Evolutionary conservation across 305 asterid genomes (phyloP), one percentile per base, ranked within the genome.

Genomic region (Fraxinus xanthoxyloides): DNA sequence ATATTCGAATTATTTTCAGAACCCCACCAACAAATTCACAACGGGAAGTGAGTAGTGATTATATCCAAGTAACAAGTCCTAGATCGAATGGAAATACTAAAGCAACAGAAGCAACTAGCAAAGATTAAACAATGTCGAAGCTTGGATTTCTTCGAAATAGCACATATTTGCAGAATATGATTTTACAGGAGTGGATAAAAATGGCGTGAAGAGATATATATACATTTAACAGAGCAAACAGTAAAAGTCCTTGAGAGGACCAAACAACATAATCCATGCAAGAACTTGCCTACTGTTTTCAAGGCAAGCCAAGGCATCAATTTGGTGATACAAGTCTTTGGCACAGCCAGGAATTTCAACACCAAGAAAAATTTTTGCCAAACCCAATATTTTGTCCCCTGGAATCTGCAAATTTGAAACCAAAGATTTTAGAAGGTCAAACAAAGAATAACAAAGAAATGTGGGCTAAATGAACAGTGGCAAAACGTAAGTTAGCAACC

Each of bases 291-390:
- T 90, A 77, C 91, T 89, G 84, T 87, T 89, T 84, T 93, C 97
- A 89, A 94, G 85, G 92, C 87, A 89, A 81, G 88, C 90, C 89
- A 94, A 85, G 63, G 98, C 95, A 89, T 89, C 92, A 78, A 92
- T 87, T 88, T 96, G 99, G 92, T 91, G 82, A 87, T 85, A 94
- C 87, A 96, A 76, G 85, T 94, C 99, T 85, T 91, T 89, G 79
- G 89, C 90, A 81, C 88, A 88, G 74, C 97, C 97, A 24, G 99
- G 99, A 86, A 89, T 75, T 87, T 96, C 99, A 88, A 92, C 79
- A 35, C 95, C 93, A 81, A 95, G 98, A 83, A 96, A 93, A 84
- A 94, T 91, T 81, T 92, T 93, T 3, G 97, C 98, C 88, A 96
- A 90, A 69, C 99, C 97, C 88, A 89, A 85, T 67, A 96, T 77